phyloP scores from a whole-genome alignment of 176 grass and related monocot genomes.

The Hordeum marinum region DNA sequence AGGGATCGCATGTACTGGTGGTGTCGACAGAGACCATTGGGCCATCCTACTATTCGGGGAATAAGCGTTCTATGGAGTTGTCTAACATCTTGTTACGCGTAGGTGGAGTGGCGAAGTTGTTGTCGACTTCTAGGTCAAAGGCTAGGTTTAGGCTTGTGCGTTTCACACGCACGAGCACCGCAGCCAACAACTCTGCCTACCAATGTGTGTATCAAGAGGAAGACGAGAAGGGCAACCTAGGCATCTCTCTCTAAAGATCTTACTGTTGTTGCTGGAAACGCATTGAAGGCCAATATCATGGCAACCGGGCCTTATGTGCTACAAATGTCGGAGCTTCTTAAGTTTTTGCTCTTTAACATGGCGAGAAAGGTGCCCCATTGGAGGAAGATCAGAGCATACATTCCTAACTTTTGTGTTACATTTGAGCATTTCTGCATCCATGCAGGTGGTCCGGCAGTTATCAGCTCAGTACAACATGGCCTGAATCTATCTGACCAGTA shows the following conservation, averaged over 20 bases:
- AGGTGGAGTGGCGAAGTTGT: not conserved
- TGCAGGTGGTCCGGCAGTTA: not conserved
- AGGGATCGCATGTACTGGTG: not conserved
- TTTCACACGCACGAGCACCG: not conserved
- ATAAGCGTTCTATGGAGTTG: not conserved
- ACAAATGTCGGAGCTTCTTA: not conserved
- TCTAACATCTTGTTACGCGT: not conserved
- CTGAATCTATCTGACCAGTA: not conserved
- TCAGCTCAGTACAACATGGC: not conserved
- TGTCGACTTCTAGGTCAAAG: not conserved
- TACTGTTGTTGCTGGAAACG: not conserved
- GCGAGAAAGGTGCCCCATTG: not conserved
- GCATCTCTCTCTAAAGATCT: not conserved
- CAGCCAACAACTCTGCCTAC: not conserved
- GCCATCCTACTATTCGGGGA: not conserved
- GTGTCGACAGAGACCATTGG: not conserved
- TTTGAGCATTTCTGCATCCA: not conserved
- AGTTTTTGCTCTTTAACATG: not conserved
- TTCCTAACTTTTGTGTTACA: not conserved
- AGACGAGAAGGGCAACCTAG: not conserved
- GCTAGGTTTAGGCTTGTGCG: not conserved
- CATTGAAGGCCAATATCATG: not conserved
- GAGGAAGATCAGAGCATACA: not conserved
- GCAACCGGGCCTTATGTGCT: not conserved
- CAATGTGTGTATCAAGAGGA: not conserved